These are phyloP conservation scores for Waltergamsia citrina DNA, from an alignment of 2,329 filamentous ascomycete genomes.

Conservation along the genomic window DNA sequence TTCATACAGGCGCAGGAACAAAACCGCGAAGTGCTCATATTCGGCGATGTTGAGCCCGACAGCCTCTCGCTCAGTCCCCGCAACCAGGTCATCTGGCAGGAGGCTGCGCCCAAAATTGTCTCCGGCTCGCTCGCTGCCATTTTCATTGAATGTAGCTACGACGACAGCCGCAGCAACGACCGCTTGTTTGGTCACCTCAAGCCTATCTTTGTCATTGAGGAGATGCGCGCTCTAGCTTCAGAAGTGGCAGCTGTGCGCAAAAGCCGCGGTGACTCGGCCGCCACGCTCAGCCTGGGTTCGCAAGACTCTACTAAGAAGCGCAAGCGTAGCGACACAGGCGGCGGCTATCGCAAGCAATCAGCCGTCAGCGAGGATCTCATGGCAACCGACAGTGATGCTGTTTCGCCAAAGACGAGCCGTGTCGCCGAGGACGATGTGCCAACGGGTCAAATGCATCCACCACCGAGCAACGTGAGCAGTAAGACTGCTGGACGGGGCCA, in stretches of 20 bases:
- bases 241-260: slow-evolving; percentile 49
- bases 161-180: slow-evolving; percentile 67
- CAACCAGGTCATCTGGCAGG: slow-evolving; percentile 75
- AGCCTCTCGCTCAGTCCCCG: slow-evolving; percentile 72
- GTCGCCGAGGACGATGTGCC: slow-evolving; percentile 2
- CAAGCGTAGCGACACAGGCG: slow-evolving; percentile 37
- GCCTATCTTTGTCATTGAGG: slow-evolving; percentile 71
- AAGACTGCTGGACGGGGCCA: slow-evolving; percentile 24
- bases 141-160: slow-evolving; percentile 94
- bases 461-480: neutral
- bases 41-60: slow-evolving; percentile 93
- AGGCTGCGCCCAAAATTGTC: slow-evolving; percentile 78
- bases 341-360: slow-evolving; percentile 10
- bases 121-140: slow-evolving; percentile 65
- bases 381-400: no score
- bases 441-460: no score
- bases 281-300: neutral
- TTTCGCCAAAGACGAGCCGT: no score
- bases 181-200: slow-evolving; percentile 83
- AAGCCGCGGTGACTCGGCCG: slow-evolving; percentile 5
- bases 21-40: slow-evolving; percentile 75
- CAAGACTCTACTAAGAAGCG: slow-evolving; percentile 43
- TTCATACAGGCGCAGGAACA: slow-evolving; percentile 73
- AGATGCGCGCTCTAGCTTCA: slow-evolving; percentile 61
- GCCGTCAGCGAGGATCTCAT: no score